Evolutionary conservation across 768 basidiomycete species (phyloP), one percentile per base, ranked within the genome.

Genomic region (Psilocybe sp.): DNA sequence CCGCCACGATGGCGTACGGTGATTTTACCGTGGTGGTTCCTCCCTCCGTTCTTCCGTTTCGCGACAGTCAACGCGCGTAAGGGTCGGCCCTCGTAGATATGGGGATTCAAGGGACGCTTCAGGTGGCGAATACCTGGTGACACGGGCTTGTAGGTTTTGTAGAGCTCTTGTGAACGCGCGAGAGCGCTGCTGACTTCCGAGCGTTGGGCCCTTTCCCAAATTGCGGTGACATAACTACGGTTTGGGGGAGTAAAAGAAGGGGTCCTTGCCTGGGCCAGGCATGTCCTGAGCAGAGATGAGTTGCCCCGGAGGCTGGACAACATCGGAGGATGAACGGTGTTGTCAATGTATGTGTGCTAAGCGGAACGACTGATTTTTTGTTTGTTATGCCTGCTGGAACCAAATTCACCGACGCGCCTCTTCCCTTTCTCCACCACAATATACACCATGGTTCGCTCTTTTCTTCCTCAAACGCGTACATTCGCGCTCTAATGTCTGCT

Each of bases 1-100:
- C 97, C 97, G 11, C 97, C 97, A 14, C 88, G 82, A 50, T 82
- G 85, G 16, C 96, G 84, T 9, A 92, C 88, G 16, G 92, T 95
- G 55, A 98, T 91, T 35, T 79, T 79, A 1, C 97, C 97, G 13
- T 82, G 78, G 28, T 77, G 60, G 64, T 95, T 95, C 19, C 97
- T 77, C 0, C 97, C 97, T 31, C 97, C 97, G 13, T 81, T 86
- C 67, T 82, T 85, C 47, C 96, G 82, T 54, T 86, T 78, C 6
- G 95, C 78, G 38, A 85, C 68, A 6, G 96, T 99, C 47, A 99
- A 82, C 12, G 78, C 70, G 18, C 91, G 84, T 14, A 96, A 67
- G 6, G 97, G 95, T n/a, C 84, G 73, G 23, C 97, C 94, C 55
- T 82, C 76, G 72, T 86, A 95, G 16, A 98, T 63, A 59, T 98